phyloP scores from a whole-genome alignment of 805 yeast genomes.

The Yarrowia osloensis region DNA sequence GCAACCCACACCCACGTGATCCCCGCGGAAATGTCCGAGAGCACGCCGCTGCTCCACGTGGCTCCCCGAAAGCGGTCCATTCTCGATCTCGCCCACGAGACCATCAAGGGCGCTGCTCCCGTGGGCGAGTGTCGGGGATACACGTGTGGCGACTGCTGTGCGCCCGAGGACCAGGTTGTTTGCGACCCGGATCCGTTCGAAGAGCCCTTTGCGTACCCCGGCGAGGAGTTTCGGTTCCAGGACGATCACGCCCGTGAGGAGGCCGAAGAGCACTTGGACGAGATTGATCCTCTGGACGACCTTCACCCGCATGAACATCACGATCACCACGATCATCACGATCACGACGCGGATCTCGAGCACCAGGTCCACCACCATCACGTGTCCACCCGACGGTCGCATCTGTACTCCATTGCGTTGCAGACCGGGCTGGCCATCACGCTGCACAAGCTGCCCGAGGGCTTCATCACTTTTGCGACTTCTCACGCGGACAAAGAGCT shows the following conservation, averaged over 20 bases:
- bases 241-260: conserved; percentile 34
- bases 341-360: conserved; percentile 41
- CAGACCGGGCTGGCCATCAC: conserved; percentile 88
- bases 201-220: conserved; percentile 32
- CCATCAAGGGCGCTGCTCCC: conserved; percentile 23
- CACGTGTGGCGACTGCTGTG: conserved; percentile 27
- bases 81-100: conserved; percentile 15
- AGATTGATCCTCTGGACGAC: conserved; percentile 31
- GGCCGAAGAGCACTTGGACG: neutral
- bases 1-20: conserved; percentile 7
- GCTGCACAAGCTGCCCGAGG: conserved; percentile 92
- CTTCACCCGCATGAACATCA: conserved; percentile 28
- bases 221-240: conserved; percentile 30
- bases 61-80: conserved; percentile 20
- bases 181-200: conserved; percentile 33
- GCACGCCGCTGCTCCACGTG: neutral
- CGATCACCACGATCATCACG: conserved; percentile 29
- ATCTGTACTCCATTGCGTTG: conserved; percentile 80
- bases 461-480: conserved; percentile 83
- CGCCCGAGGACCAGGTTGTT: conserved; percentile 11
- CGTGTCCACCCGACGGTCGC: conserved; percentile 71
- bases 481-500: conserved; percentile 64
- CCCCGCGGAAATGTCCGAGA: neutral
- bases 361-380: conserved; percentile 68
- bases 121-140: conserved; percentile 23